Base-by-base conservation (phyloP, 2,329 filamentous ascomycete species). In the Chaetomium strumarium region DNA sequence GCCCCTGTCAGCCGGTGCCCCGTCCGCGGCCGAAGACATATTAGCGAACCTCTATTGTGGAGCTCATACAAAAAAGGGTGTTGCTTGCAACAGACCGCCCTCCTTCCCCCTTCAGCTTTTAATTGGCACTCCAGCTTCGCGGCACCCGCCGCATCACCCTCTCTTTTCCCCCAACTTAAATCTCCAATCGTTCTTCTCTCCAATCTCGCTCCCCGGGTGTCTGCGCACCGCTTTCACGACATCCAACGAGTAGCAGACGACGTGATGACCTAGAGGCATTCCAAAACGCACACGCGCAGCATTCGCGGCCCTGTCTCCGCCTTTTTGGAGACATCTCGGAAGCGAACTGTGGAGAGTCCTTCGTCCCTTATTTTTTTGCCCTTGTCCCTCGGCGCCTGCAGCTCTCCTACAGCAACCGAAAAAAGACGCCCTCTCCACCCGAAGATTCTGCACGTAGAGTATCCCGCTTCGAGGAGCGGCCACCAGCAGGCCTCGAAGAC, bases 401-500 rank as follows among this genome's bases (percentile, higher is more conserved):
- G 17, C 55, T 49, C 39, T 59, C 54, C 53, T 54, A 53, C 58
- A 57, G 57, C 46, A 13, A 50, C 55, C 51, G 51, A 57, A 61
- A 59, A 62, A 59, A 48, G 53, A 60, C 59, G 56, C 58, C 52
- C 55, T 62, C 58, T 57, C 60, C 57, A 54, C 60, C 39, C 53
- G 55, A 59, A 54, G 53, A 57, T 41, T 57, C 59, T 62, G 54
- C 57, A 55, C 48, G 52, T 39, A 29, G 39, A 46, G 40, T 16
- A 24, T 33, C 38, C 19, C 46, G 33, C 42, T 16, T 52, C 42
- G 46, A 51, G 36, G 49, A 16, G 38, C 50, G 50, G 47, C 39
- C 51, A 46, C 43, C 48, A 43, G 16, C 10, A 19, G 46, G 38
- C 17, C 10, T 40, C n/a, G 46, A 33, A n/a, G n/a, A 49, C 42